Evolutionary conservation across 1,139 yeast species (phyloP).

Genomic region (Meyerozyma smithsonii): DNA sequence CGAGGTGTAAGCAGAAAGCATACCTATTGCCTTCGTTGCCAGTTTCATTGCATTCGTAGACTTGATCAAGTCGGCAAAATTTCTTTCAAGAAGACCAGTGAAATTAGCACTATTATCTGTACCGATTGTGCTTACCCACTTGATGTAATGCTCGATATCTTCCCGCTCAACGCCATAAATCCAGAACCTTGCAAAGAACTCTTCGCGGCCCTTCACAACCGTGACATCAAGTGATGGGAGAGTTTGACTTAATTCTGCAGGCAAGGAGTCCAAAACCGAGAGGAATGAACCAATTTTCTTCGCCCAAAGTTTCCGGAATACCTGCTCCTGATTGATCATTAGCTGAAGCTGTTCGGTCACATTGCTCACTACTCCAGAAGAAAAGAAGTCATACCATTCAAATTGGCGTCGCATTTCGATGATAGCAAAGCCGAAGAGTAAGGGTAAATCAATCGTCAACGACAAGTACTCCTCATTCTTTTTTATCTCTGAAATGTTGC

Average conservation of each 20-base stretch:
- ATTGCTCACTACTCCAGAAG: constrained; percentile 45
- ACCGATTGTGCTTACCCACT: constrained; percentile 19
- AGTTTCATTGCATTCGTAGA: constrained; percentile 37
- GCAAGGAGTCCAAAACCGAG: constrained; percentile 23
- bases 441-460: constrained; percentile 68
- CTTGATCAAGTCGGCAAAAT: constrained; percentile 40
- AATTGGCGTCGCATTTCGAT: constrained; percentile 66
- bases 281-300: constrained; percentile 52
- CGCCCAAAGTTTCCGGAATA: constrained; percentile 59
- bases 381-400: constrained; percentile 58
- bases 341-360: constrained; percentile 58
- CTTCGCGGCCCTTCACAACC: constrained; percentile 20
- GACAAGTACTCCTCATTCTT: constrained; percentile 44
- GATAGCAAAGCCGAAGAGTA: constrained; percentile 71
- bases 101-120: constrained; percentile 20
- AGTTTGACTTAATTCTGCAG: constrained; percentile 14
- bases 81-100: constrained; percentile 39
- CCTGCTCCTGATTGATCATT: constrained; percentile 54
- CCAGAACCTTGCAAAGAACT: constrained; percentile 19
- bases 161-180: constrained; percentile 31
- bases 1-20: constrained; percentile 29
- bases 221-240: constrained; percentile 42
- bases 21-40: constrained; percentile 31
- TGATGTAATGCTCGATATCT: constrained; percentile 36
- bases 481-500: constrained; percentile 29